phyloP scores from a whole-genome alignment of 805 yeast genomes.

The Pichia cabralensis region DNA sequence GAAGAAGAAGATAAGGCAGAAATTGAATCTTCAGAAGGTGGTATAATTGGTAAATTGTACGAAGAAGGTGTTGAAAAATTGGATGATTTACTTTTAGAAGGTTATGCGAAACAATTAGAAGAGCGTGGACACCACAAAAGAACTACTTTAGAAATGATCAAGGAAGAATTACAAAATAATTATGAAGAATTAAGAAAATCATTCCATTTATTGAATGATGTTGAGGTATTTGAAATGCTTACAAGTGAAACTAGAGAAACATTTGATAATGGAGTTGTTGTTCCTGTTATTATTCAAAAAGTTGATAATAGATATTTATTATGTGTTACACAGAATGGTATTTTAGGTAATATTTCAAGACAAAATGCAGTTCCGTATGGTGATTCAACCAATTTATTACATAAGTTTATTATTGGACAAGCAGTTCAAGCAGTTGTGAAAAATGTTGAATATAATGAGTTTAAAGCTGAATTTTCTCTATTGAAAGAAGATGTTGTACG shows the following conservation, averaged over 20 bases:
- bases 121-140: constrained; percentile 65
- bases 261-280: constrained; percentile 56
- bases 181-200: constrained; percentile 77
- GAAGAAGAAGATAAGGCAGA: constrained; percentile 76
- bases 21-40: constrained; percentile 75
- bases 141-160: constrained; percentile 73
- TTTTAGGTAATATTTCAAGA: constrained; percentile 29
- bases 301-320: constrained; percentile 36
- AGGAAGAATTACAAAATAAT: constrained; percentile 78
- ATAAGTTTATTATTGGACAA: constrained; percentile 52
- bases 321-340: constrained; percentile 46
- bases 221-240: constrained; percentile 76
- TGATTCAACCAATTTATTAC: constrained; percentile 30
- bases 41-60: constrained; percentile 64
- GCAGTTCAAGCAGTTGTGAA: constrained; percentile 78
- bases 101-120: constrained; percentile 85
- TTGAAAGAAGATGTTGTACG: constrained; percentile 52
- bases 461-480: constrained; percentile 68
- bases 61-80: constrained; percentile 65
- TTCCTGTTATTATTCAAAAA: constrained; percentile 65
- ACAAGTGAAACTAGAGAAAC: constrained; percentile 77
- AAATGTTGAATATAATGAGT: constrained; percentile 60
- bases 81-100: constrained; percentile 81
- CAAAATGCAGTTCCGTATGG: constrained; percentile 34
- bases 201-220: constrained; percentile 51